Conservation (phyloP, 2,329 filamentous ascomycete species). For the Geosmithia flava region DNA sequence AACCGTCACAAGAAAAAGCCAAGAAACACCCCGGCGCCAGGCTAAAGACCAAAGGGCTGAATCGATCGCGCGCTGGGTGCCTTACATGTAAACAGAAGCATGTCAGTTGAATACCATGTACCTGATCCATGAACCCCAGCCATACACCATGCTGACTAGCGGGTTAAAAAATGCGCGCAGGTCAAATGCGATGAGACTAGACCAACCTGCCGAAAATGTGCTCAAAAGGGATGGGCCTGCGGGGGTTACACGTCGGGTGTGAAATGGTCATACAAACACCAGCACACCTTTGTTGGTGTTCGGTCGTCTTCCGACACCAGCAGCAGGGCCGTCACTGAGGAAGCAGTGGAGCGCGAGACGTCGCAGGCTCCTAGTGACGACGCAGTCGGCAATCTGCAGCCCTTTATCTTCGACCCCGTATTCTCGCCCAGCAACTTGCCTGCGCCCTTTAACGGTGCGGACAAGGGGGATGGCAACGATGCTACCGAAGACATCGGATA, state of each 20-base stretch:
- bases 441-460: neutral
- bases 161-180: conserved; percentile 3
- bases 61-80: conserved; percentile 6
- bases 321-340: neutral
- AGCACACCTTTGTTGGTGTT: conserved; percentile 5
- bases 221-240: conserved; percentile 13
- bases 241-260: conserved; percentile 17
- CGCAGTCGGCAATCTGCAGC: neutral
- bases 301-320: neutral
- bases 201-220: conserved; percentile 13
- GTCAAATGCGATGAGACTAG: conserved; percentile 18
- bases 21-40: neutral
- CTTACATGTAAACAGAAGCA: conserved; percentile 8
- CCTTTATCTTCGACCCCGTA: neutral
- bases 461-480: neutral
- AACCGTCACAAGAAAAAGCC: neutral
- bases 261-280: conserved; percentile 29
- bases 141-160: too few relatives aligned
- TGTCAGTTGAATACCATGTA: conserved; percentile 4
- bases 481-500: neutral
- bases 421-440: neutral
- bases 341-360: neutral
- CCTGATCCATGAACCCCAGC: neutral
- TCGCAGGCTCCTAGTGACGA: neutral
- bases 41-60: neutral